These are phyloP conservation scores for Adansonia rubrostipa DNA, from an alignment of 441 rosid species.

Conservation along the genomic window DNA sequence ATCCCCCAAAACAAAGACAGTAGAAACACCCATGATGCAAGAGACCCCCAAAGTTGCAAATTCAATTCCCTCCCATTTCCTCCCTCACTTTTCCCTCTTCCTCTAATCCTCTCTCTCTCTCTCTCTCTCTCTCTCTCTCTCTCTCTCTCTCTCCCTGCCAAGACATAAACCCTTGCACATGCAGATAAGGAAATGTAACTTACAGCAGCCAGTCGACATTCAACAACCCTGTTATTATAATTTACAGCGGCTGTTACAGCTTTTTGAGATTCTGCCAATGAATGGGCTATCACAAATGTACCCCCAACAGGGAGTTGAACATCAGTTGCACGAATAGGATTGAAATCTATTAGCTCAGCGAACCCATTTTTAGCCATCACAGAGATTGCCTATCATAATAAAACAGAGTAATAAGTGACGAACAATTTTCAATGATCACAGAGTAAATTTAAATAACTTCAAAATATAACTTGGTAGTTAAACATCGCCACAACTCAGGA, in stretches of 20 bases:
- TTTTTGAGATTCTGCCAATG: conserved; percentile 95
- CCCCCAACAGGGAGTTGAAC: conserved; percentile 95
- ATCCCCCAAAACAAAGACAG: not conserved
- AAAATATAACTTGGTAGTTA: not conserved
- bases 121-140: not conserved
- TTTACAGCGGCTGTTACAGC: conserved; percentile 97
- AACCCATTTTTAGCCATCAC: conserved; percentile 94
- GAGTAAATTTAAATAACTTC: conserved; percentile 30
- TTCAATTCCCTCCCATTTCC: not conserved
- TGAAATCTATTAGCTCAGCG: conserved; percentile 99
- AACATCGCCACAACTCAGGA: not conserved
- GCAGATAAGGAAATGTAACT: conserved; percentile 34
- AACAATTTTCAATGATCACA: conserved; percentile 3
- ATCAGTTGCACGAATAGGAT: conserved; percentile 92
- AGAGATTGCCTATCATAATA: conserved; percentile 78
- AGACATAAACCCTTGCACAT: conserved; percentile 1
- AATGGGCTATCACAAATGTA: conserved; percentile 88
- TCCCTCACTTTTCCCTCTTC: not conserved
- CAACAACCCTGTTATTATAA: conserved; percentile 96
- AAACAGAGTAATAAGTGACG: conserved; percentile 17
- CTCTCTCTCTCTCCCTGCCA: not conserved
- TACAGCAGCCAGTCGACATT: conserved; percentile 90
- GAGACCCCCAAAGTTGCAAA: not conserved
- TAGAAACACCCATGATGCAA: not conserved
- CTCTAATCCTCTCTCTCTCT: not conserved